These are phyloP conservation scores for Kwoniella europaea DNA, from an alignment of 768 basidiomycete species.

Conservation along the genomic window DNA sequence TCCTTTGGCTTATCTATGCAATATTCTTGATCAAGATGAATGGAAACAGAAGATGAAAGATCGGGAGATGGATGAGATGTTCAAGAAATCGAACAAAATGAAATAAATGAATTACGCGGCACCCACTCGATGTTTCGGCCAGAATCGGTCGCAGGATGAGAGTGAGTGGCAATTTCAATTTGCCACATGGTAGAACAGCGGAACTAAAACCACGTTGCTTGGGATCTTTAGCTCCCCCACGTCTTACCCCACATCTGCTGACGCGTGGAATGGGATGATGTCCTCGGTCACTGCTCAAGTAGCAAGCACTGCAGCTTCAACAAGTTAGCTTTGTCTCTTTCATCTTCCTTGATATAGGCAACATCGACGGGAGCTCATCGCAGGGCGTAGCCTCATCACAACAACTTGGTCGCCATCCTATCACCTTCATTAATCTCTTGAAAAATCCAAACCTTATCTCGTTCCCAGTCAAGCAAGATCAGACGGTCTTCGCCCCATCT, in stretches of 20 bases:
- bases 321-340: no score
- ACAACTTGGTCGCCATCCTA: no score
- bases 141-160: neutral
- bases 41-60: neutral
- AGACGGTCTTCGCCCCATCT: neutral
- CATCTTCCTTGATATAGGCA: no score
- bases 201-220: neutral
- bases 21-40: neutral
- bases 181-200: neutral
- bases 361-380: neutral
- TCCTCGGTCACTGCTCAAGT: neutral
- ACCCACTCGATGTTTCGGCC: constrained; percentile 4
- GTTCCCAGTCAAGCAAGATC: neutral
- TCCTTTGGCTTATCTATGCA: neutral
- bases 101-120: constrained; percentile 17
- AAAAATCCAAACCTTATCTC: neutral
- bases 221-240: neutral
- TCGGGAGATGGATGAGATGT: neutral
- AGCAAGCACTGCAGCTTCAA: no score
- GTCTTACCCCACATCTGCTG: neutral
- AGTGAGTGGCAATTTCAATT: neutral
- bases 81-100: no score
- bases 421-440: no score
- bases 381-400: neutral
- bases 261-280: constrained; percentile 4